Evolutionary conservation across 371 early-diverging fungal genomes (phyloP).

Genomic region (Mucor saturninus): DNA sequence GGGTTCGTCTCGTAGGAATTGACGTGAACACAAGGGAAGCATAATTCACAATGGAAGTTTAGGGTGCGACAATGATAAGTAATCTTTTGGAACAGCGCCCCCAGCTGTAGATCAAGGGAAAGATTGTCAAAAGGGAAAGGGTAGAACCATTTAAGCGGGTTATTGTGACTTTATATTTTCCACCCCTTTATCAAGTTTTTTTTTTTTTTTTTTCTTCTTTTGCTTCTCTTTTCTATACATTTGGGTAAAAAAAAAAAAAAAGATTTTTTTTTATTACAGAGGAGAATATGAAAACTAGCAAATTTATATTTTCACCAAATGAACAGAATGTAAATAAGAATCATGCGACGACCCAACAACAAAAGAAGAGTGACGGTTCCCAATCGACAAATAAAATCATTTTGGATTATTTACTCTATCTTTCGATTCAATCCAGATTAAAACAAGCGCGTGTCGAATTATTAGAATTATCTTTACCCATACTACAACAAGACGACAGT

Average conservation of each 20-base stretch:
- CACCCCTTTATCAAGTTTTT: not conserved
- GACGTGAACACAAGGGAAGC: too few relatives aligned
- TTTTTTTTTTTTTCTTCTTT: not conserved
- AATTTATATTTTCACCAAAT: conserved; percentile 17
- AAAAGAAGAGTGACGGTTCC: not conserved
- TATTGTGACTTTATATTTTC: not conserved
- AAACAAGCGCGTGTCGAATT: conserved; percentile 47
- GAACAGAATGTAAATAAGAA: conserved; percentile 3
- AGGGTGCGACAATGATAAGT: too few relatives aligned
- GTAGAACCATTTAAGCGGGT: too few relatives aligned
- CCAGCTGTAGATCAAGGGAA: too few relatives aligned
- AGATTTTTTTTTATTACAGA: not conserved
- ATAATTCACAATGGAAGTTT: too few relatives aligned
- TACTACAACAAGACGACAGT: conserved; percentile 28
- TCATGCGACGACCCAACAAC: not conserved
- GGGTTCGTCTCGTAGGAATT: too few relatives aligned
- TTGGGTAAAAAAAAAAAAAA: not conserved
- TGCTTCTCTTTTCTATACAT: not conserved
- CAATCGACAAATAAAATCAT: conserved; percentile 64
- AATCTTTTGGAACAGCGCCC: too few relatives aligned
- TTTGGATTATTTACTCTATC: conserved; percentile 63
- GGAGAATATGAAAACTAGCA: conserved; percentile 12
- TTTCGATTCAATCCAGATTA: conserved; percentile 64
- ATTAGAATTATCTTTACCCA: conserved; percentile 41
- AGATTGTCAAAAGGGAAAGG: too few relatives aligned